phyloP scores from a whole-genome alignment of 1,139 yeast species.

The Protomyces arabidopsidicola region DNA sequence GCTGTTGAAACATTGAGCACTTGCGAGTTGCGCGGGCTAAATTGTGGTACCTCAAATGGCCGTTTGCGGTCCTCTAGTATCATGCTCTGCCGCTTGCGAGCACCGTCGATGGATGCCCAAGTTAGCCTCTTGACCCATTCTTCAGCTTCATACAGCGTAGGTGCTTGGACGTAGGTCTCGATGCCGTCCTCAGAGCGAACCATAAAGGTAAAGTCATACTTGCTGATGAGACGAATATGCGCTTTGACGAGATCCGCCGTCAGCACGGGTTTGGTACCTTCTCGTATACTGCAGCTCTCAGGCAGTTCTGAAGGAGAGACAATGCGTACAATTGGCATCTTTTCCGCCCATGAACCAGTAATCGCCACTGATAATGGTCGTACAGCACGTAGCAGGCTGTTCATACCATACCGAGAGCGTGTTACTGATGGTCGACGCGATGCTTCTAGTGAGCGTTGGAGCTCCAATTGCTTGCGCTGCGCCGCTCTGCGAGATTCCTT shows the following conservation, averaged over 20 bases:
- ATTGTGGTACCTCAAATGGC: slow-evolving; percentile 14
- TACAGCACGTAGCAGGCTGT: slow-evolving; percentile 42
- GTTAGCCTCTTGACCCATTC: slow-evolving; percentile 62
- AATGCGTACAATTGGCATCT: neutral
- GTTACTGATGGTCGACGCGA: slow-evolving; percentile 31
- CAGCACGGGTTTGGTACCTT: slow-evolving; percentile 20
- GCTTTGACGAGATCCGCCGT: slow-evolving; percentile 23
- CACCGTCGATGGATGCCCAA: slow-evolving; percentile 45
- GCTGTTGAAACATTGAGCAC: slow-evolving; percentile 2
- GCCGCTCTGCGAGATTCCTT: slow-evolving; percentile 3
- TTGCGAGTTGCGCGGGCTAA: slow-evolving; percentile 14
- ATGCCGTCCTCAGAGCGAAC: slow-evolving; percentile 52
- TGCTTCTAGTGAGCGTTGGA: slow-evolving; percentile 29
- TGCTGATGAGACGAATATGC: slow-evolving; percentile 27
- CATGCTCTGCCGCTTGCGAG: slow-evolving; percentile 42
- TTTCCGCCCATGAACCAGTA: slow-evolving; percentile 30
- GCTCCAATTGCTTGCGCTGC: slow-evolving; percentile 28
- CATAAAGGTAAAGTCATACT: slow-evolving; percentile 50
- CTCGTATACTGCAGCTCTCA: slow-evolving; percentile 36
- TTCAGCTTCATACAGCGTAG: slow-evolving; percentile 57
- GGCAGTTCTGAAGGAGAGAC: slow-evolving; percentile 46
- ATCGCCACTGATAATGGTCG: slow-evolving; percentile 45
- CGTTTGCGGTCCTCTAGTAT: slow-evolving; percentile 36
- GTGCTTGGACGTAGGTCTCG: slow-evolving; percentile 67
- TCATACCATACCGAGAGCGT: slow-evolving; percentile 34